Percentiles rank a stretch among this genome's conserved stretches.
Conservation (phyloP, 2,329 filamentous ascomycete genomes). For the Verticillium klebahnii region DNA sequence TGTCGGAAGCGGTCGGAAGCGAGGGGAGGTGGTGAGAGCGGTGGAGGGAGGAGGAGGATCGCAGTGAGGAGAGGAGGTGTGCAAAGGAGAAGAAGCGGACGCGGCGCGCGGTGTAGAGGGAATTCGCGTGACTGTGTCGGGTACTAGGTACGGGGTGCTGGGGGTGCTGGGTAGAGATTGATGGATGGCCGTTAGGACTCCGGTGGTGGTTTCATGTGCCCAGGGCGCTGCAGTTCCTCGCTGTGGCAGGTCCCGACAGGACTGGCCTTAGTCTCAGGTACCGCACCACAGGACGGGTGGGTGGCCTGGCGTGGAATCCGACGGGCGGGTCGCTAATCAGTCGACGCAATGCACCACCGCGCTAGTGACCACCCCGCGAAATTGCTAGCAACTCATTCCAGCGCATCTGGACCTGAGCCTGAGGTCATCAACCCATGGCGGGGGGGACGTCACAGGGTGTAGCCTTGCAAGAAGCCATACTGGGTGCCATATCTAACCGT, state of each 20-base stretch:
- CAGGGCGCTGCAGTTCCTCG: not conserved
- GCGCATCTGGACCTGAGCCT: not conserved
- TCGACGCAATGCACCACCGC: not conserved
- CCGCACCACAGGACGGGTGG: not conserved
- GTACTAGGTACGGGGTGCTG: not conserved
- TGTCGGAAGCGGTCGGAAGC: not conserved
- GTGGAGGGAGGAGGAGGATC: not conserved
- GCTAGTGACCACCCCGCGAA: not conserved
- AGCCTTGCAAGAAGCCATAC: not conserved
- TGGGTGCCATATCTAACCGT: not conserved
- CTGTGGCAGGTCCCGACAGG: not conserved
- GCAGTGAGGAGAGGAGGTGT: not conserved
- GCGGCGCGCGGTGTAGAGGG: not conserved
- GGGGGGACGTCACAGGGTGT: not conserved
- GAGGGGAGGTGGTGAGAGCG: not conserved
- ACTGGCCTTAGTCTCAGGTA: too few species aligned
- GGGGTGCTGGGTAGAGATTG: not conserved
- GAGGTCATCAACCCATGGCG: not conserved
- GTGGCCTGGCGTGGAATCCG: not conserved
- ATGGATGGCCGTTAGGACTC: not conserved
- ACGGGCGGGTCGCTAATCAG: not conserved
- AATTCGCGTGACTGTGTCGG: not conserved
- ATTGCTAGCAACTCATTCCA: not conserved
- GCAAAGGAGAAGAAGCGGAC: not conserved
- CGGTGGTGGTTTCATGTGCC: not conserved